A percentile compares a stretch with the other conserved stretches of the same genome.
phyloP scores from a whole-genome alignment of 441 rosid species.

The Aquilaria agallochum region DNA sequence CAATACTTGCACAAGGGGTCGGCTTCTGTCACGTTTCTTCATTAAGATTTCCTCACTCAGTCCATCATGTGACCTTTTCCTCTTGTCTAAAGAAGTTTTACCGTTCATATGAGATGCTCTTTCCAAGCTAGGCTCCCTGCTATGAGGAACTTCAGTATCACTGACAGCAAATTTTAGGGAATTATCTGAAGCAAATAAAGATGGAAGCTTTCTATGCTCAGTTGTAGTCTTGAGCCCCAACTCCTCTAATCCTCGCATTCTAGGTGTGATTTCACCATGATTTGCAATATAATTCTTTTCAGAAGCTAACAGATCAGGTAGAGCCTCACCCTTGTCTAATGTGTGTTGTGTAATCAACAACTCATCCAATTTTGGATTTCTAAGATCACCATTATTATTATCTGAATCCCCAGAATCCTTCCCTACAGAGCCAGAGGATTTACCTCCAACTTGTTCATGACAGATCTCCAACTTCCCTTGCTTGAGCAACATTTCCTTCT shows the following conservation, averaged over 20 bases:
- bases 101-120: constrained; percentile 46
- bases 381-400: constrained; percentile 33
- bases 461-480: constrained; percentile 40
- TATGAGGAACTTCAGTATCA: constrained; percentile 40
- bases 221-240: constrained; percentile 60
- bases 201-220: constrained; percentile 53
- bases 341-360: constrained; percentile 24
- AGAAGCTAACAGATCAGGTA: constrained; percentile 16
- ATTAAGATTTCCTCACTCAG: constrained; percentile 15
- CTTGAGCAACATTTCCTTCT: constrained; percentile 60
- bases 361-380: constrained; percentile 26
- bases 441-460: constrained; percentile 30
- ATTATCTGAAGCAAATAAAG: constrained; percentile 43
- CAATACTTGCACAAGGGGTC: constrained; percentile 19
- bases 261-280: constrained; percentile 48
- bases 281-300: constrained; percentile 37
- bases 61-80: constrained; percentile 13
- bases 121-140: constrained; percentile 43
- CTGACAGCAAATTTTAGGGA: constrained; percentile 36
- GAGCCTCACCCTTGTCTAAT: constrained; percentile 29
- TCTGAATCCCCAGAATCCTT: constrained; percentile 45
- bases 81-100: constrained; percentile 32
- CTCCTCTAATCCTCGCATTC: constrained; percentile 92
- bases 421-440: constrained; percentile 36
- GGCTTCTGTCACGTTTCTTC: constrained; percentile 17